Conservation (phyloP, 495 filamentous ascomycete species). For the Penicillium canescens region DNA sequence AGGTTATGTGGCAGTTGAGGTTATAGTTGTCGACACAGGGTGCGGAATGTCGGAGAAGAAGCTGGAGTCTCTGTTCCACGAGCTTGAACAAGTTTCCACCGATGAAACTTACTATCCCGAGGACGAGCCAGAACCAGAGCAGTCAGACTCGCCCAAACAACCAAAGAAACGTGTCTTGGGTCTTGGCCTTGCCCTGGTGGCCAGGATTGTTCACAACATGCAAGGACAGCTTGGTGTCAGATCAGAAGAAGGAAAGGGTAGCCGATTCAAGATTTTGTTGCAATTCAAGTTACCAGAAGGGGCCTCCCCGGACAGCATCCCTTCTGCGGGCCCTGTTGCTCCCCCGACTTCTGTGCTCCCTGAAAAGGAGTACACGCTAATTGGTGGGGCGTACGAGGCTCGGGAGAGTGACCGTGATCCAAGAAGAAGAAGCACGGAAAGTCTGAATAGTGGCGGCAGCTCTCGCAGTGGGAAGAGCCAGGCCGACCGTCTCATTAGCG, state of each 20-base stretch:
- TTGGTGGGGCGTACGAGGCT: slow-evolving; percentile 13
- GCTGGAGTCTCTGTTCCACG: slow-evolving; percentile 77
- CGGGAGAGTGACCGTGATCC: slow-evolving; percentile 3
- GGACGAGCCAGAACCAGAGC: slow-evolving; percentile 1
- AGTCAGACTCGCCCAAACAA: not conserved
- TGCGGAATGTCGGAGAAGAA: slow-evolving; percentile 71
- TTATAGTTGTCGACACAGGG: slow-evolving; percentile 79
- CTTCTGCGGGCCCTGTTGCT: slow-evolving; percentile 1
- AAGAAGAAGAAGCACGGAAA: slow-evolving; percentile 43
- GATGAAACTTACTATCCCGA: slow-evolving; percentile 33
- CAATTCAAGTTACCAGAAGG: slow-evolving; percentile 36
- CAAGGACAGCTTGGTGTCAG: slow-evolving; percentile 86
- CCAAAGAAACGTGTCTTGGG: slow-evolving; percentile 58
- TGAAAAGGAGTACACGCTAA: slow-evolving; percentile 37
- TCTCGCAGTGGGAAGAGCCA: slow-evolving; percentile 62
- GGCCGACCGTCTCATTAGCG: slow-evolving; percentile 73
- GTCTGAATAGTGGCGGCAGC: slow-evolving; percentile 54
- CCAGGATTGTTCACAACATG: slow-evolving; percentile 84
- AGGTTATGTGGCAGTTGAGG: slow-evolving; percentile 61
- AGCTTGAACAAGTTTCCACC: slow-evolving; percentile 81
- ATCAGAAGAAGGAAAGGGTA: slow-evolving; percentile 83
- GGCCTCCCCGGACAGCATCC: not conserved
- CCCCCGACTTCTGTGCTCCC: slow-evolving; percentile 19
- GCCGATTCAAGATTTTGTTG: slow-evolving; percentile 63
- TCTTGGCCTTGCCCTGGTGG: slow-evolving; percentile 82